These are phyloP conservation scores for Bruguiera hainesii DNA, from an alignment of 441 rosid species.

Conservation along the genomic window DNA sequence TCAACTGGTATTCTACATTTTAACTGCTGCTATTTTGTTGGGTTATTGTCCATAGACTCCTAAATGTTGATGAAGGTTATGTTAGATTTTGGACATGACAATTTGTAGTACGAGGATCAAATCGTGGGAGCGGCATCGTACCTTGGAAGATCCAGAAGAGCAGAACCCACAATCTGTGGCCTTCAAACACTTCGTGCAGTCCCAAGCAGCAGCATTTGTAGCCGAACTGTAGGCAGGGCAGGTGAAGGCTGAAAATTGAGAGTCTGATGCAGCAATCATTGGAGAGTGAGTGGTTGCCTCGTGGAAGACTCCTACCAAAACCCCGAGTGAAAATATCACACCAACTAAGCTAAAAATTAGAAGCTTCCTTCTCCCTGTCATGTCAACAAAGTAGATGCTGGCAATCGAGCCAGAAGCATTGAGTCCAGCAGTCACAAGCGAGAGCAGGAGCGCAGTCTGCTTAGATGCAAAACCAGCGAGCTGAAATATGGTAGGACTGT, in stretches of 20 bases:
- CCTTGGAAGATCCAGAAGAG: constrained; percentile 54
- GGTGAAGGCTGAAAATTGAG: constrained; percentile 33
- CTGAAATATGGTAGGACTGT: constrained; percentile 73
- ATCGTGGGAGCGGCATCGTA: constrained; percentile 13
- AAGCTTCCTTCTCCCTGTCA: constrained; percentile 70
- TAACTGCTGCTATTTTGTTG: no score
- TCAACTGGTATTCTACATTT: no score
- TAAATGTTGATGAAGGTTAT: no score
- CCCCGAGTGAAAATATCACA: constrained; percentile 46
- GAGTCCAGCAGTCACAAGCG: constrained; percentile 65
- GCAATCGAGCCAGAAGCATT: constrained; percentile 64
- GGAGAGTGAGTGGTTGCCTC: constrained; percentile 52
- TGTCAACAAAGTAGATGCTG: constrained; percentile 65
- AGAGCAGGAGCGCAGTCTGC: constrained; percentile 63
- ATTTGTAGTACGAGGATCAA: no score
- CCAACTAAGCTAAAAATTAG: constrained; percentile 52
- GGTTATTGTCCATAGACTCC: no score
- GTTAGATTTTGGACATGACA: no score
- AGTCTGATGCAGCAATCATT: constrained; percentile 31
- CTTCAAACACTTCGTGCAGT: constrained; percentile 64
- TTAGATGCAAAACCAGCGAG: constrained; percentile 75
- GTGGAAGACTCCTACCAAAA: constrained; percentile 57
- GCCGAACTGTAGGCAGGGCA: constrained; percentile 51
- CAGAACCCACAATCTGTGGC: constrained; percentile 68
- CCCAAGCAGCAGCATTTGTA: constrained; percentile 38